These are phyloP conservation scores for Suillus bovinus DNA, from an alignment of 768 basidiomycete genomes.

Conservation along the genomic window DNA sequence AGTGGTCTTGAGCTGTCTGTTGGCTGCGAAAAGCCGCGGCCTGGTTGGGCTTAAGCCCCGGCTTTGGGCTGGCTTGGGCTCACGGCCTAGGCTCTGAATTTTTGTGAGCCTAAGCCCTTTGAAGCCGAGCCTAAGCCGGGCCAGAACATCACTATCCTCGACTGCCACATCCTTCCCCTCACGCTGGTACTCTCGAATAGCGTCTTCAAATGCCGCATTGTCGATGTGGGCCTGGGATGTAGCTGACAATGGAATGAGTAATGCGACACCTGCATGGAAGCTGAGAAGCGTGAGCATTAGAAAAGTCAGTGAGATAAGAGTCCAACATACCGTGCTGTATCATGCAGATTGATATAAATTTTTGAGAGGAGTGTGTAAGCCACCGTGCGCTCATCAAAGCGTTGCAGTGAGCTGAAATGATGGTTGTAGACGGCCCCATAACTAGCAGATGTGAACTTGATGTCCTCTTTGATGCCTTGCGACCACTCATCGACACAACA, in stretches of 20 bases:
- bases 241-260: neutral
- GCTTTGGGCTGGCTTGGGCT: too few relatives aligned
- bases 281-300: neutral
- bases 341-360: slow-evolving; percentile 2
- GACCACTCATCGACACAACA: neutral
- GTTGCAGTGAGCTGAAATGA: slow-evolving; percentile 11
- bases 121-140: too few relatives aligned
- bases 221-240: neutral
- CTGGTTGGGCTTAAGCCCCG: too few relatives aligned
- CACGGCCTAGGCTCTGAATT: too few relatives aligned
- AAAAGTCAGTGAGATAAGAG: neutral
- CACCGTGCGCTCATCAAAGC: slow-evolving; percentile 8
- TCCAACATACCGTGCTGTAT: slow-evolving; percentile 5
- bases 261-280: neutral
- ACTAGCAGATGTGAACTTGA: neutral
- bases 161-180: neutral
- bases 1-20: too few relatives aligned
- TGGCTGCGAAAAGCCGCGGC: too few relatives aligned
- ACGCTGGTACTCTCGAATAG: neutral
- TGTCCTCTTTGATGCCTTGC: neutral
- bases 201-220: neutral
- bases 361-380: neutral
- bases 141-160: too few relatives aligned
- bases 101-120: too few relatives aligned
- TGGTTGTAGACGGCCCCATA: slow-evolving; percentile 2